phyloP scores from a whole-genome alignment of 176 grass and related monocot genomes.

The Saccharum spontaneum region DNA sequence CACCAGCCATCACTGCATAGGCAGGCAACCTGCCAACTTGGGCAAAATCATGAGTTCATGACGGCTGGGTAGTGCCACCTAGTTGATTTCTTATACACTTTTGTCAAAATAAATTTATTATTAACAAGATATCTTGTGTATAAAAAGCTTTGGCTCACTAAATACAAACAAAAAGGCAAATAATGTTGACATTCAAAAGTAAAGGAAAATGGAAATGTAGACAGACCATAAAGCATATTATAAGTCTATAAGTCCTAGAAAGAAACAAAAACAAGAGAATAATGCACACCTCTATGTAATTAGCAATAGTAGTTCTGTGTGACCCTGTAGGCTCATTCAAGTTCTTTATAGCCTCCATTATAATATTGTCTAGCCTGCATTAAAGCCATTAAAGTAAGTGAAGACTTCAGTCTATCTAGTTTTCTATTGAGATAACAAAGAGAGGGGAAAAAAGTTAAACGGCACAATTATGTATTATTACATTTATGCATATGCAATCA shows the following conservation, averaged over 20 bases:
- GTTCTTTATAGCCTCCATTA: constrained; percentile 79
- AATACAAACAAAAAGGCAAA: background rate
- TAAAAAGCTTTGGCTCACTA: constrained; percentile 7
- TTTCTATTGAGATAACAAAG: background rate
- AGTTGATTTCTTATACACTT: background rate
- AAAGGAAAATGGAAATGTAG: background rate
- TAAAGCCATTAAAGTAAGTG: constrained; percentile 25
- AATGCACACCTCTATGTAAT: constrained; percentile 77
- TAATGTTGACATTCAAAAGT: background rate
- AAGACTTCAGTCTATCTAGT: background rate
- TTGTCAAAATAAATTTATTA: background rate
- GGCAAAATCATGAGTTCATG: background rate
- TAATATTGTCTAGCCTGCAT: constrained; percentile 84
- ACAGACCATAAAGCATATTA: constrained; percentile 24
- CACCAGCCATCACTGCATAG: background rate
- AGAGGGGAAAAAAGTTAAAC: background rate
- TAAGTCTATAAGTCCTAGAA: constrained; percentile 15
- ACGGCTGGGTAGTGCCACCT: background rate
- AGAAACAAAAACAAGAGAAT: background rate
- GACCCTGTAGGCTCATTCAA: constrained; percentile 95
- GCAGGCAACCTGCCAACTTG: background rate
- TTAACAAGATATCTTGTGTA: background rate
- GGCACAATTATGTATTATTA: background rate
- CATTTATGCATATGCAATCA: constrained; percentile 2
- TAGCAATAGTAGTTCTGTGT: constrained; percentile 67